Base-by-base conservation (phyloP, 2,329 filamentous ascomycete genomes). In the Penicillium sp. region DNA sequence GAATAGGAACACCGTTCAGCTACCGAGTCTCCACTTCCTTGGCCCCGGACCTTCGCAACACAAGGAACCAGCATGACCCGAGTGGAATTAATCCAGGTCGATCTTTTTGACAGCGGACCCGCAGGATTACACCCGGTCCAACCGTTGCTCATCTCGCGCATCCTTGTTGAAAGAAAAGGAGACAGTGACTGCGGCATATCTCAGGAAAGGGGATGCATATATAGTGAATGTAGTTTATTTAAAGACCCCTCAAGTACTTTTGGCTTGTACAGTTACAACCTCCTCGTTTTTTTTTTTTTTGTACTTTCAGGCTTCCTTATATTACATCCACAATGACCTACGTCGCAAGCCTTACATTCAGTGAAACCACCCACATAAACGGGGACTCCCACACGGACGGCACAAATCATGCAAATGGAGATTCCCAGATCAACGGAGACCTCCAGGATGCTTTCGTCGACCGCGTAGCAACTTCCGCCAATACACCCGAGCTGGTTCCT, bases 401-500 rank as follows among this genome's bases (percentile, higher is more conserved):
- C 31, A 19, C 43, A 23, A 31, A 21, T 11, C 13, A 50, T 25
- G 8, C 16, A 19, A 53, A 51, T 36, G 38, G 41, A 39, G 47
- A 21, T 5, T 11, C 1, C 19, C 49, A 39, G 5, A 5, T 46
- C 15, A 50, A 47, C 2, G 50, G 27, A 5, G 38, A 48, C 13
- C 19, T 34, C 19, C 19, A 52, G 1, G 58, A 58, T 6, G 58
- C 55, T 2, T 61, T 59, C 23, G 48, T 58, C 33, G 60, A 60
- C 19, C 49, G 40, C 7, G 38, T 62, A 15, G 60, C 65, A 16
- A 58, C 48, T n/a, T 61, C 58, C 2, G 51, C 63, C 0, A 65
- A 59, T 21, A 47, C 52, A 3, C 60, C 62, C 0, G 52, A 64
- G 8, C 44, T 57, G 4, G 43, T 67, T 16, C 60, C 62, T 3